Percentiles rank a stretch among this genome's conserved stretches.
Conservation (phyloP, 306 rosid species). For the Biancaea sappan region DNA sequence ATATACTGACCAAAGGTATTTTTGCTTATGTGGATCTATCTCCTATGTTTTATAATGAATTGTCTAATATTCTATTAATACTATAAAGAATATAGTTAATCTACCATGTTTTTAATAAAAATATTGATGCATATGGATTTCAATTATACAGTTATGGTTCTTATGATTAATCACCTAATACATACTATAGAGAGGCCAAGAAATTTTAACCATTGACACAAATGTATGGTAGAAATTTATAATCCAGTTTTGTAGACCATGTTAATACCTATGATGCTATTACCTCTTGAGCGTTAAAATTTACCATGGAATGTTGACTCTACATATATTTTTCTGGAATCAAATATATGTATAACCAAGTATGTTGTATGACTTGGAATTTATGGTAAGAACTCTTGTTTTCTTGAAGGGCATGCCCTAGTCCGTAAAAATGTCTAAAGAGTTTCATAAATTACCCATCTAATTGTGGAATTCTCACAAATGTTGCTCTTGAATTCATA, state of each 20-base stretch:
- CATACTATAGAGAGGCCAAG: neutral
- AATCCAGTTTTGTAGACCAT: neutral
- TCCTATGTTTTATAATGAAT: neutral
- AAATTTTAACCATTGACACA: neutral
- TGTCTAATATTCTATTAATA: neutral
- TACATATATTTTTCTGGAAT: no score
- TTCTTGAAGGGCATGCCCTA: no score
- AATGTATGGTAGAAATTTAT: neutral
- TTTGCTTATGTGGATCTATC: neutral
- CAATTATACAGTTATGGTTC: neutral
- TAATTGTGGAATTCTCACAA: no score
- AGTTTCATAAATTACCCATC: no score
- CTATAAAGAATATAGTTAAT: neutral
- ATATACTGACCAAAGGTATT: conserved; percentile 56
- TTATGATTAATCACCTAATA: conserved; percentile 8
- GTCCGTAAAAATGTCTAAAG: no score
- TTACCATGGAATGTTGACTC: no score
- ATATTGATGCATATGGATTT: neutral
- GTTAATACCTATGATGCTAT: no score
- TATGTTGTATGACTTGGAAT: no score
- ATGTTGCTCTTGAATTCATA: no score
- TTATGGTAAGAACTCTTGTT: no score
- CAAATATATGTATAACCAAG: no score
- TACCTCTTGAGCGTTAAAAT: no score
- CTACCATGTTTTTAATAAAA: neutral